Evolutionary conservation across 176 grass and related monocot species (phyloP), one percentile per base, ranked within the genome.

Genomic region (Oryza longistaminata): DNA sequence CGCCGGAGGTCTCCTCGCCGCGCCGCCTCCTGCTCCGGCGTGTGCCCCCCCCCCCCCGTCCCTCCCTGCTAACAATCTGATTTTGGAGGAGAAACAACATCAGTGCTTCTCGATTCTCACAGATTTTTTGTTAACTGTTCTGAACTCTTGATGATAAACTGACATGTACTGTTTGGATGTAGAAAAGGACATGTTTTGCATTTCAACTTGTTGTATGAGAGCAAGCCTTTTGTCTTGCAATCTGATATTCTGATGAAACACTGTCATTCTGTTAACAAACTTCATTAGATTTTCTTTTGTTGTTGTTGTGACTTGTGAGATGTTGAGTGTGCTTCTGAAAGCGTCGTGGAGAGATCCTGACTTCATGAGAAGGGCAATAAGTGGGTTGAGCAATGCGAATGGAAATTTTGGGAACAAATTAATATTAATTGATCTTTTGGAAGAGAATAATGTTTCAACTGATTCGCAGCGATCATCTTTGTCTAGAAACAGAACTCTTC

Each of bases 281-380:
- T 11, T 37, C 22, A 64, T 13, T 67, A 15, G 24, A 64, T 21
- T 37, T 6, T 37, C 0, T 37, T 37, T 19, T 67, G 29, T 31
- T 31, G 29, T 85, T 75, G 16, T 79, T 26, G 1, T 74, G n/a
- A n/a, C n/a, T n/a, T 65, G 13, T 74, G 76, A 21, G 82, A 95
- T 91, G 87, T 95, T 67, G 95, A 97, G 89, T 83, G 81, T 52
- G 87, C 91, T 67, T 93, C 95, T 50, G 95, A 97, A 86, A 94
- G 87, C 75, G 87, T 95, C 11, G 93, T 79, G 88, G 82, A 85
- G 92, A 97, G 83, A 93, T 95, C 75, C 88, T 95, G 58, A 91
- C 89, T 35, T 92, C 90, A 92, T 7, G 42, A 43, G 42, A 42
- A 42, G 40, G 40, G 8, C 40, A 42, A 42, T 42, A 42, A 42